Evolutionary conservation across 345 rosid genomes (phyloP), one percentile per base, ranked within the genome.

Genomic region (Eucalyptus curtisii): DNA sequence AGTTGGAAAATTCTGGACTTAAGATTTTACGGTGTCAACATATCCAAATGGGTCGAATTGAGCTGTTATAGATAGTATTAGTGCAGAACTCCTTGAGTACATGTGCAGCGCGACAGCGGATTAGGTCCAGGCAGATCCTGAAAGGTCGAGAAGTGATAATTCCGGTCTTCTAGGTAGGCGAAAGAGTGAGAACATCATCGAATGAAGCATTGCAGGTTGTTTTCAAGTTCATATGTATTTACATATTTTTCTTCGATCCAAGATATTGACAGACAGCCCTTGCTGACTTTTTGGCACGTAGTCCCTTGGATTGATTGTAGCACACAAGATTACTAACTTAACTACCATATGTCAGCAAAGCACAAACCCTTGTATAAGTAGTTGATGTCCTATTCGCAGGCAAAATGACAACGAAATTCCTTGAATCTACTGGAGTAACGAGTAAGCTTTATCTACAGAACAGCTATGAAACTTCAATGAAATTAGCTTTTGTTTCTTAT

Each of bases 251-350:
- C 76, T 64, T 64, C 19, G 10, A 64, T 64, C 76, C 37, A 64
- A 7, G 33, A 64, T 6, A n/a, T 64, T 30, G 76, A 30, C 3
- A 15, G 20, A 31, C 42, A 68, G 0, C 0, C 1, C 80, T 68
- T 9, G 42, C 10, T 4, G 17, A 31, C 7, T 3, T 31, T 33
- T 33, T 2, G 24, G 16, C 80, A 0, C 42, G 24, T 16, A 0
- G 80, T n/a, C 20, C 80, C 42, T 68, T 0, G 24, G 37, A 68
- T 68, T 5, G 42, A 31, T 68, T 8, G 80, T 1, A 33, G 80
- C 80, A 33, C 2, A 16, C 80, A 9, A 17, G 44, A 33, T 68
- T 0, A 1, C 13, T 33, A 68, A 68, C 80, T 33, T 17, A 68
- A 68, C 44, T 33, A 68, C 80, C 44, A 4, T 31, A 9, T 33